Conservation (phyloP, 169 alveolate species). For the Babesia ovis region DNA sequence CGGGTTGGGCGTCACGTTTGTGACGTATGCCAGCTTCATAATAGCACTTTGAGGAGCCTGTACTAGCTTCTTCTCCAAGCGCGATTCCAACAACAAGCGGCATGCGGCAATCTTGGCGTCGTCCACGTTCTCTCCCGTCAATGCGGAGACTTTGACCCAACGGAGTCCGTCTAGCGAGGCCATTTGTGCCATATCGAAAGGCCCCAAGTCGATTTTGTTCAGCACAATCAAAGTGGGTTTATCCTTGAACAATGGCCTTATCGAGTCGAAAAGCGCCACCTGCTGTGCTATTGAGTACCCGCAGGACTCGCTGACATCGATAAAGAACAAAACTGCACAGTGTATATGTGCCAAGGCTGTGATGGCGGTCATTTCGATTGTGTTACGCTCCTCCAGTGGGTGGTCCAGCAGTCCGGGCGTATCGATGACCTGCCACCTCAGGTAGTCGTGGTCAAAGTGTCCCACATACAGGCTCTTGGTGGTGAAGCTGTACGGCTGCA, state of each 20-base stretch:
- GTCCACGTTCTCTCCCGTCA: slow-evolving; percentile 86
- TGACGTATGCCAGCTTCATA: slow-evolving; percentile 47
- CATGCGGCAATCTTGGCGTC: slow-evolving; percentile 88
- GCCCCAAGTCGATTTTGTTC: slow-evolving; percentile 92
- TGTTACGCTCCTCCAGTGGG: slow-evolving; percentile 96
- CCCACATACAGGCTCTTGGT: slow-evolving; percentile 99
- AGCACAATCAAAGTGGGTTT: slow-evolving; percentile 94
- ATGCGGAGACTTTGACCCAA: slow-evolving; percentile 73
- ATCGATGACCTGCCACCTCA: slow-evolving; percentile 98
- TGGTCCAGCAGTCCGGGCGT: slow-evolving; percentile 99
- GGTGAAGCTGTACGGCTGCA: slow-evolving; percentile 98
- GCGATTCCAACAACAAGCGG: slow-evolving; percentile 75
- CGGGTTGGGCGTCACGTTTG: slow-evolving; percentile 70
- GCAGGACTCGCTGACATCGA: slow-evolving; percentile 96
- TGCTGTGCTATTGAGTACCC: slow-evolving; percentile 94
- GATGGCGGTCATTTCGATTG: slow-evolving; percentile 98
- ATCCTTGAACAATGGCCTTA: slow-evolving; percentile 92
- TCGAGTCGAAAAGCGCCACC: slow-evolving; percentile 89
- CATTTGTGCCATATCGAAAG: slow-evolving; percentile 79
- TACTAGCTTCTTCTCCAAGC: slow-evolving; percentile 66
- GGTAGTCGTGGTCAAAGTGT: slow-evolving; percentile 96
- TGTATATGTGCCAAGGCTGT: slow-evolving; percentile 98
- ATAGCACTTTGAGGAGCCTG: slow-evolving; percentile 37
- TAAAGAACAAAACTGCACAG: slow-evolving; percentile 83
- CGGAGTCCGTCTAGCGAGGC: slow-evolving; percentile 78